Evolutionary conservation across 2,329 filamentous ascomycete species (phyloP), one percentile per base, ranked within the genome.

Genomic region (Aspergillus amoenus): DNA sequence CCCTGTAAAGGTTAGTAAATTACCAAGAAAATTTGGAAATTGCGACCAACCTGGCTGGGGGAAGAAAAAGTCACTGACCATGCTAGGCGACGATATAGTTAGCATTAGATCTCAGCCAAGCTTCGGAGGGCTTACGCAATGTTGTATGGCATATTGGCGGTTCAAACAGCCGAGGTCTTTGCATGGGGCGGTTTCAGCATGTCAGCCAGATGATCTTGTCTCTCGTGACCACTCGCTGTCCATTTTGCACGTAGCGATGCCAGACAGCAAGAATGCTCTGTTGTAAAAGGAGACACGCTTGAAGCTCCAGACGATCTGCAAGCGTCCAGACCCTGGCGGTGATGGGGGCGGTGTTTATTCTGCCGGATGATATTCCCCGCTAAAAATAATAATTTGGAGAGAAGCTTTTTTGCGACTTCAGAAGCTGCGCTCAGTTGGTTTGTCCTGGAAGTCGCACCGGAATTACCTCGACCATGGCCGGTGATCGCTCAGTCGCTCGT

Each of bases 61-160:
- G 73, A 95, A 99, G 87, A 99, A 99, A 83, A 96, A 97, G 81
- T 99, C 94, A 84, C 93, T 93, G 74, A 97, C 90, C 94, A 99
- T 99, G 58, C 84, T 87, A 64, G 12, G 56, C 34, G 42, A 24
- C 9, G 57, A 34, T 41, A 42, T 52, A 47, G 48, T 69, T 62
- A 70, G 66, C 74, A 55, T 73, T 63, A 53, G 57, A 34, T 56
- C 54, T 49, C 46, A 45, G 24, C 37, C 21, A 44, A 50, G 30
- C 41, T 43, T 17, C 27, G 54, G 42, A 44, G 34, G 40, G 74
- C 83, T 67, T 75, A 86, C 84, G 86, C 86, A 71, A 89, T 88
- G 67, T 88, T 88, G 79, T 88, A 88, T 53, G 85, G 81, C 86
- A 88, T 89, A 22, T 66, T 73, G 64, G 57, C 68, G 67, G 61